Percentiles rank a stretch among this genome's conserved stretches.
Conservation (phyloP, 2,329 filamentous ascomycete genomes). For the Colletotrichum godetiae region DNA sequence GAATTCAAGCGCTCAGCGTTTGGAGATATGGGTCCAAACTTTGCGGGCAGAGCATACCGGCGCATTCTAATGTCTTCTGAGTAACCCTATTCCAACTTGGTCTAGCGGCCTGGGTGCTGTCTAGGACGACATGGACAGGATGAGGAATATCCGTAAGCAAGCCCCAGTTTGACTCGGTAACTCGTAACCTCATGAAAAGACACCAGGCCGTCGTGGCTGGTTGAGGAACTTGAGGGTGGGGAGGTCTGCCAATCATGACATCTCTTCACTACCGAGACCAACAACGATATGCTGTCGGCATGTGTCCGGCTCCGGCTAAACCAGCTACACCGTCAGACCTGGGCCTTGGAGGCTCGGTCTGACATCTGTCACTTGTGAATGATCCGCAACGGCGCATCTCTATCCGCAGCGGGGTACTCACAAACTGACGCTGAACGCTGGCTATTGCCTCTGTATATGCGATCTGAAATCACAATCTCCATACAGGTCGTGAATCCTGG, state of each 20-base stretch:
- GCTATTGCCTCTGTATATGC: neutral
- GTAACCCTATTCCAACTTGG: constrained; percentile 9
- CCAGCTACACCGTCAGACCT: neutral
- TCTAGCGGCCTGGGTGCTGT: neutral
- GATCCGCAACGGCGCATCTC: constrained; percentile 15
- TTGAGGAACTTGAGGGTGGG: neutral
- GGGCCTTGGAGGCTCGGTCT: constrained; percentile 5
- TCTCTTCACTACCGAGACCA: neutral
- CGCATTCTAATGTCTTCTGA: neutral
- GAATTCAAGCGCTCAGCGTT: constrained; percentile 2
- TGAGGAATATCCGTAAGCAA: neutral
- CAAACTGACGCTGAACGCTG: neutral
- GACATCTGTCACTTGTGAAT: constrained; percentile 19
- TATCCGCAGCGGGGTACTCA: neutral
- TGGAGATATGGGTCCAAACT: constrained; percentile 1
- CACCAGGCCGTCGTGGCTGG: neutral
- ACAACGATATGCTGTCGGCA: neutral
- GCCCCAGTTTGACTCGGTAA: neutral
- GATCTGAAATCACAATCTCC: neutral
- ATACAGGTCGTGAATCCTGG: neutral
- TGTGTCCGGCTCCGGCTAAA: neutral
- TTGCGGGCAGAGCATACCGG: neutral
- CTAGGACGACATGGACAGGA: neutral
- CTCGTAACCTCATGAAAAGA: neutral
- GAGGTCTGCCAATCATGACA: neutral